These are phyloP conservation scores for Leccinum holopus DNA, from an alignment of 1,284 basidiomycete species.

Conservation along the genomic window DNA sequence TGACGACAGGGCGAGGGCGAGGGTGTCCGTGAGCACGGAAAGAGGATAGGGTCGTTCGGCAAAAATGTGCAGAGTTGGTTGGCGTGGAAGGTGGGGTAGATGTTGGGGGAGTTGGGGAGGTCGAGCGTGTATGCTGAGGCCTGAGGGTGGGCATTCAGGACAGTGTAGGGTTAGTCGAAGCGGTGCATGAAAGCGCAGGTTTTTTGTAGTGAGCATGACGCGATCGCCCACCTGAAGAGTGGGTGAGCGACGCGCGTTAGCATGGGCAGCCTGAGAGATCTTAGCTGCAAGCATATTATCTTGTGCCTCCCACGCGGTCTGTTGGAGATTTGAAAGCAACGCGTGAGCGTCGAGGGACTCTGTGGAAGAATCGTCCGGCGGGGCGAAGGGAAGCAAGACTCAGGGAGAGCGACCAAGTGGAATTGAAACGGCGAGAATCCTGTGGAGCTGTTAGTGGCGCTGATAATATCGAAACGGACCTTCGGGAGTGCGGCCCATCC, in stretches of 20 bases:
- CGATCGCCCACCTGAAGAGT: no score
- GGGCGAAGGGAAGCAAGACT: no score
- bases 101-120: not conserved
- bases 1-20: not conserved
- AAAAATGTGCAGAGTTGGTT: not conserved
- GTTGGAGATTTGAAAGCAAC: no score
- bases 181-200: not conserved
- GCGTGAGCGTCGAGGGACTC: no score
- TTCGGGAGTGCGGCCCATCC: not conserved
- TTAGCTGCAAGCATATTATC: no score
- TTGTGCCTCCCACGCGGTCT: no score
- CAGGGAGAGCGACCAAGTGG: no score
- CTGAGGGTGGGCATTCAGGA: not conserved
- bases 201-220: no score
- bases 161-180: not conserved
- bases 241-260: no score
- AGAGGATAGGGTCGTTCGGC: not conserved
- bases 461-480: not conserved
- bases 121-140: not conserved
- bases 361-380: no score
- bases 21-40: not conserved
- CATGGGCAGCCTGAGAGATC: no score
- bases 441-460: not conserved
- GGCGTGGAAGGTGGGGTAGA: not conserved
- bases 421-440: no score